A percentile compares a stretch with the other conserved stretches of the same genome.
Evolutionary conservation across 2,329 filamentous ascomycete genomes (phyloP).

Genomic region (Calcarisporium arbuscula): DNA sequence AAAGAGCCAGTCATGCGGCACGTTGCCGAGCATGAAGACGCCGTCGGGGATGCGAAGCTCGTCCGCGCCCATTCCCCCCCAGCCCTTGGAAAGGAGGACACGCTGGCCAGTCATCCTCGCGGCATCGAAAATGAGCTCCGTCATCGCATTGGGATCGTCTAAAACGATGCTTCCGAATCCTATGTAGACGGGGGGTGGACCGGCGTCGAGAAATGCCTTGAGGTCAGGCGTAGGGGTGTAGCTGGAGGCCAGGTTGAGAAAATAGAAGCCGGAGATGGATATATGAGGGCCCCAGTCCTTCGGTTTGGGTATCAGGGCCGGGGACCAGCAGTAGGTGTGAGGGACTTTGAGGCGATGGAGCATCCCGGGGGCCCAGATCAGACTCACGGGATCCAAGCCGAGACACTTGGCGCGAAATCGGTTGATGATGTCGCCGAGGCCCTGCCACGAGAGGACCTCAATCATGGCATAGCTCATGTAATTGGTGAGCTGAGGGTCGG

Average conservation of each 20-base stretch:
- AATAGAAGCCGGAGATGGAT: conserved; percentile 73
- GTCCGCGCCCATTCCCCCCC: conserved; percentile 61
- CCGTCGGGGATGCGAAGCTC: conserved; percentile 50
- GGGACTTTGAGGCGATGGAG: conserved; percentile 69
- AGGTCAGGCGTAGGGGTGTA: conserved; percentile 54
- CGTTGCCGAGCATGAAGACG: conserved; percentile 67
- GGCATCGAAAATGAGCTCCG: conserved; percentile 64
- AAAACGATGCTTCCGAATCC: conserved; percentile 73
- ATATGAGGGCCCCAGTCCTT: conserved; percentile 63
- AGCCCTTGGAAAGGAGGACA: conserved; percentile 68
- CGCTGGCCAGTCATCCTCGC: conserved; percentile 59
- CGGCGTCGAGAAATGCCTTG: conserved; percentile 47
- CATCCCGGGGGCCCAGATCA: conserved; percentile 69
- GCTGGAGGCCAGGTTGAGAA: conserved; percentile 60
- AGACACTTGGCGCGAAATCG: conserved; percentile 64
- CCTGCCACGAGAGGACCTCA: conserved; percentile 89
- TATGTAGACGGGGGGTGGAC: conserved; percentile 62
- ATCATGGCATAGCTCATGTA: conserved; percentile 76
- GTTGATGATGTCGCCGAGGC: conserved; percentile 73
- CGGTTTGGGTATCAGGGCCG: conserved; percentile 59
- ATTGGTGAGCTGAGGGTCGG: conserved; percentile 68
- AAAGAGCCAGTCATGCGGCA: conserved; percentile 73
- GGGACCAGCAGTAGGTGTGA: conserved; percentile 68
- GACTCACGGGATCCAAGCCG: conserved; percentile 66
- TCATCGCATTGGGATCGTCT: conserved; percentile 63